These are phyloP conservation scores for Malassezia psittaci DNA, from an alignment of 1,284 basidiomycete species.

Conservation along the genomic window DNA sequence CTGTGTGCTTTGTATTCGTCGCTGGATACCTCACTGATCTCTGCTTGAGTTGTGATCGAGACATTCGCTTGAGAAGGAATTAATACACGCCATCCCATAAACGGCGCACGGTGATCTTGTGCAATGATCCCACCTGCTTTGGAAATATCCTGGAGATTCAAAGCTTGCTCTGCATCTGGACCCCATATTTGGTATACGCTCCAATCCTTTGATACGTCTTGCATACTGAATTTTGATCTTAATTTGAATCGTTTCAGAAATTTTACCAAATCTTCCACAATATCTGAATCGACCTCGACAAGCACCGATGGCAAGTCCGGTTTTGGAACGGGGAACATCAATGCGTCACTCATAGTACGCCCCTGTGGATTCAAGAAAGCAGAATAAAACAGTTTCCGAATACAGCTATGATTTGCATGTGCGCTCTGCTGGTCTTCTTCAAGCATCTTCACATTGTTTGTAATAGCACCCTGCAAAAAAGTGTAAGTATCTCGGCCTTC, in stretches of 20 bases:
- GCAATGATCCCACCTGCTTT: not conserved
- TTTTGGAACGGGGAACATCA: slow-evolving; percentile 57
- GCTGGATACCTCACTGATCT: not conserved
- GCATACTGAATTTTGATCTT: slow-evolving; percentile 73
- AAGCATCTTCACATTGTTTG: slow-evolving; percentile 52
- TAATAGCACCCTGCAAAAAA: slow-evolving; percentile 78
- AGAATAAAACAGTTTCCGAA: slow-evolving; percentile 58
- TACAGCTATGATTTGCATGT: not conserved
- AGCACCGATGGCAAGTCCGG: slow-evolving; percentile 53
- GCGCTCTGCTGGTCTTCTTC: slow-evolving; percentile 25
- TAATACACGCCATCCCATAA: slow-evolving; percentile 31
- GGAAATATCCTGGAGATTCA: too few species aligned
- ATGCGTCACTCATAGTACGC: slow-evolving; percentile 75
- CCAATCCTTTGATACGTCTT: slow-evolving; percentile 63
- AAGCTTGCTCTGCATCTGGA: slow-evolving; percentile 25
- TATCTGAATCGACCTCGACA: slow-evolving; percentile 62
- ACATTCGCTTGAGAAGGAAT: not conserved
- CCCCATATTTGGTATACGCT: slow-evolving; percentile 74
- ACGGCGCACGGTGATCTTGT: slow-evolving; percentile 25
- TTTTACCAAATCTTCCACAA: slow-evolving; percentile 53
- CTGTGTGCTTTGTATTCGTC: slow-evolving; percentile 63
- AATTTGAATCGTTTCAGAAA: slow-evolving; percentile 75
- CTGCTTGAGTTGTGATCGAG: not conserved
- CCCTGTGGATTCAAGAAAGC: slow-evolving; percentile 86
- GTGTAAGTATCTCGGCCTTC: slow-evolving; percentile 70